These are phyloP conservation scores for Fusarium ambrosium DNA, from an alignment of 2,329 filamentous ascomycete species.

Conservation along the genomic window DNA sequence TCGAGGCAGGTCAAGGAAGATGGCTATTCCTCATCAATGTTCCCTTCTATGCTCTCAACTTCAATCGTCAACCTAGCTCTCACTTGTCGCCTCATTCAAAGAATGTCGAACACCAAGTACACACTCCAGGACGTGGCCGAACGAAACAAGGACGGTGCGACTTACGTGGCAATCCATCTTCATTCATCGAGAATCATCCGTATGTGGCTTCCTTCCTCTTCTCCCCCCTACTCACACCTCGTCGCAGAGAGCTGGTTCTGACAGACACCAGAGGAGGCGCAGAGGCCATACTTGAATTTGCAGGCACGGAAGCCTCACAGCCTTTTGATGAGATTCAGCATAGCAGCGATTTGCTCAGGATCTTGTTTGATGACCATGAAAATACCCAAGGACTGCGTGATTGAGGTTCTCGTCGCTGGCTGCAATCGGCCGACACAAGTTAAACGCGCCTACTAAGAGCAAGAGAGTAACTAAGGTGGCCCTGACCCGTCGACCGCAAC, in stretches of 20 bases:
- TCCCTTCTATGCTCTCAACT: background rate
- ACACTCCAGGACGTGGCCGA: background rate
- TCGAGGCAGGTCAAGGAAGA: background rate
- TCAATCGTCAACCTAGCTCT: background rate
- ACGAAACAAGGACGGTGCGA: background rate
- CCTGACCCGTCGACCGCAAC: no score
- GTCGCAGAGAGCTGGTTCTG: background rate
- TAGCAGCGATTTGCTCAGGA: background rate
- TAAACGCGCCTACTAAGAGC: no score
- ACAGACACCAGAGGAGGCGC: background rate
- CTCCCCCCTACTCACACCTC: background rate
- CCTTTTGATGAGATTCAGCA: background rate
- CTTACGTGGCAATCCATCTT: background rate
- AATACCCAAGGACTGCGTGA: no score
- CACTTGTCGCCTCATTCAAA: background rate
- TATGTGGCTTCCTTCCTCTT: background rate
- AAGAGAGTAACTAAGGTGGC: no score
- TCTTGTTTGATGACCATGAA: no score
- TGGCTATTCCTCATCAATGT: background rate
- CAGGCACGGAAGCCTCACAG: background rate
- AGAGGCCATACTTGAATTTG: background rate
- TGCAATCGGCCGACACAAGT: no score
- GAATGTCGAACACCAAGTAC: background rate
- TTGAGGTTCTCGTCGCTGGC: no score
- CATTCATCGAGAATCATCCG: background rate